phyloP scores from a whole-genome alignment of 2,329 filamentous ascomycete genomes.

The Conoideocrella luteorostrata region DNA sequence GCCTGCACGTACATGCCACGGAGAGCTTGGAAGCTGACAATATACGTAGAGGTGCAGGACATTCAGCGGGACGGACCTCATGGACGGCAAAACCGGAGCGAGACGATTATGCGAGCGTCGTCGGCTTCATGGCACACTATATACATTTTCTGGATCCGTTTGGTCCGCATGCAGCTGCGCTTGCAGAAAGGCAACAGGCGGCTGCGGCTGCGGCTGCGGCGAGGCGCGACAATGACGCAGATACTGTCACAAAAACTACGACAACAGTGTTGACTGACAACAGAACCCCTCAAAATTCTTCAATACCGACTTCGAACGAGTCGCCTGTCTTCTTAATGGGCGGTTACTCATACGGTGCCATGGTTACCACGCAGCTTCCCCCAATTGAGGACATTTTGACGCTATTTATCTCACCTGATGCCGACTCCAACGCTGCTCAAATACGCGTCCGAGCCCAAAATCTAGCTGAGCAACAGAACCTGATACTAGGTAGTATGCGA shows the following conservation, averaged over 20 bases:
- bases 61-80: conserved; percentile 70
- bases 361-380: conserved; percentile 70
- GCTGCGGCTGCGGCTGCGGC: background rate
- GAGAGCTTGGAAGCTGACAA: too few relatives aligned
- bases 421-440: conserved; percentile 57
- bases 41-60: conserved; percentile 61
- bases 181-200: background rate
- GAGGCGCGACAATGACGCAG: background rate
- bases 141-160: conserved; percentile 51
- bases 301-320: background rate
- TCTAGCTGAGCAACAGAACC: conserved; percentile 58
- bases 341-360: conserved; percentile 87
- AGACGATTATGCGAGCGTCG: conserved; percentile 74
- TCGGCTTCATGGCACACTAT: conserved; percentile 75
- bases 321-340: conserved; percentile 51
- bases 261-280: too few relatives aligned
- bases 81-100: conserved; percentile 81
- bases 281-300: background rate
- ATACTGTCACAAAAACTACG: too few relatives aligned
- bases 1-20: too few relatives aligned
- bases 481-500: conserved; percentile 32
- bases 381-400: conserved; percentile 52
- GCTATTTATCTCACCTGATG: conserved; percentile 46
- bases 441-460: conserved; percentile 64
- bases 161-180: background rate